phyloP scores from a whole-genome alignment of 768 basidiomycete species.

The Collybia mongolica region DNA sequence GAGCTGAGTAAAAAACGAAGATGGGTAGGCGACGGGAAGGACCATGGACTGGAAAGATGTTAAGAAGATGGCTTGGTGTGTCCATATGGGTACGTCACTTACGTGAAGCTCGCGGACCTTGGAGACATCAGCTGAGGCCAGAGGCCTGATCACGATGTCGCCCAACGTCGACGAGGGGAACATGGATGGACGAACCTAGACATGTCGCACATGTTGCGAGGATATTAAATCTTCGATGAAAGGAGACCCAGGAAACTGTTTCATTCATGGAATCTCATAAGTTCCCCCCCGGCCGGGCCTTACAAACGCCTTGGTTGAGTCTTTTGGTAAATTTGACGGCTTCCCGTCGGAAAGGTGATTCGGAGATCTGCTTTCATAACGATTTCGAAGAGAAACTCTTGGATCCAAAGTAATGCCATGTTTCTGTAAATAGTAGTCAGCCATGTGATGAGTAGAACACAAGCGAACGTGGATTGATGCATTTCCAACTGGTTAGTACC shows the following conservation, averaged over 20 bases:
- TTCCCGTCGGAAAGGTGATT: background rate
- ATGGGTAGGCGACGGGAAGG: conserved; percentile 39
- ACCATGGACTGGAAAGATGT: conserved; percentile 25
- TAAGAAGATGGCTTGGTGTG: background rate
- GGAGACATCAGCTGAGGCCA: conserved; percentile 33
- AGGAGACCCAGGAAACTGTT: too few species aligned
- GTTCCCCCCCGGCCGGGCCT: too few species aligned
- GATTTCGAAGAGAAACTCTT: too few species aligned
- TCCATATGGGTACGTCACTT: conserved; percentile 13
- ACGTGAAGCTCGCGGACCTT: conserved; percentile 41
- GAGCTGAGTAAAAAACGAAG: conserved; percentile 46
- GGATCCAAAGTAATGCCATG: too few species aligned
- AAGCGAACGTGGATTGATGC: background rate
- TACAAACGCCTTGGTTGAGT: too few species aligned
- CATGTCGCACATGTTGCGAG: background rate
- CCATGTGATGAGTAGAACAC: conserved; percentile 3
- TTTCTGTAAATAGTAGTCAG: background rate
- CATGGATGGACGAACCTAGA: conserved; percentile 10
- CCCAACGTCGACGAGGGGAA: conserved; percentile 3
- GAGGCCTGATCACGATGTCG: conserved; percentile 29
- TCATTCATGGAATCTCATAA: too few species aligned
- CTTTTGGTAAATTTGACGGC: background rate
- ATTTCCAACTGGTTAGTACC: too few species aligned
- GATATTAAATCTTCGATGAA: conserved; percentile 1
- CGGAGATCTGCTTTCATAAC: too few species aligned